Conservation (phyloP, 2,329 filamentous ascomycete species). For the Macrophomina tecta region DNA sequence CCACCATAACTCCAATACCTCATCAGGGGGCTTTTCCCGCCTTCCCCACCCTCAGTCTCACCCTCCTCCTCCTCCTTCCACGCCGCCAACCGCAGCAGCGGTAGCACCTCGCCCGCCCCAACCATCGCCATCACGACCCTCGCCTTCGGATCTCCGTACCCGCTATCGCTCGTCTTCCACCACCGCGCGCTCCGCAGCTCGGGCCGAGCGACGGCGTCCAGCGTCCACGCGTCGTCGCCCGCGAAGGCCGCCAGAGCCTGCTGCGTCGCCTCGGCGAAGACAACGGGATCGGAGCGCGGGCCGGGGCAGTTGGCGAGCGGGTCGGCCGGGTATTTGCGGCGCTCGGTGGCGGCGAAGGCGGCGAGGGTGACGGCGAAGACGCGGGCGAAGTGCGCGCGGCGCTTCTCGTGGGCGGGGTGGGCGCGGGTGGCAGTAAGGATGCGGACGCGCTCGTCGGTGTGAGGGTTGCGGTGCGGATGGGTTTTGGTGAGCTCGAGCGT, state of each 20-base stretch:
- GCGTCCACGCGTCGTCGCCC: background rate
- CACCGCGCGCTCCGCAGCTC: background rate
- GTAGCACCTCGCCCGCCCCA: background rate
- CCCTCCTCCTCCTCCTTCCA: background rate
- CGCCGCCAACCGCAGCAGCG: constrained; percentile 10
- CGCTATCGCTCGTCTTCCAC: background rate
- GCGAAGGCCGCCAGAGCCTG: background rate
- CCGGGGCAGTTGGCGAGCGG: background rate
- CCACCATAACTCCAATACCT: background rate
- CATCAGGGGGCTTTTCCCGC: background rate
- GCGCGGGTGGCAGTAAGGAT: background rate
- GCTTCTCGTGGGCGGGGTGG: background rate
- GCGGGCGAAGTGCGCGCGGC: constrained; percentile 7
- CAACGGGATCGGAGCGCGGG: background rate
- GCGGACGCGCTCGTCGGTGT: background rate
- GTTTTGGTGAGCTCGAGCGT: background rate
- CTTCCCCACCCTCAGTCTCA: background rate
- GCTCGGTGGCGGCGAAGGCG: constrained; percentile 3
- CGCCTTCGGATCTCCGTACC: background rate
- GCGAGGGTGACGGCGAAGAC: background rate
- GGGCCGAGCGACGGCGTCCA: background rate
- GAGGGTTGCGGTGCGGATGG: background rate
- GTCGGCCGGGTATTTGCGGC: constrained; percentile 3
- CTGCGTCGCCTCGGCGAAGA: background rate
- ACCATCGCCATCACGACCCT: constrained; percentile 7